A percentile compares a stretch with the other conserved stretches of the same genome.
Conservation (phyloP, 106 monocot species). For the Ottelia alismoides region DNA sequence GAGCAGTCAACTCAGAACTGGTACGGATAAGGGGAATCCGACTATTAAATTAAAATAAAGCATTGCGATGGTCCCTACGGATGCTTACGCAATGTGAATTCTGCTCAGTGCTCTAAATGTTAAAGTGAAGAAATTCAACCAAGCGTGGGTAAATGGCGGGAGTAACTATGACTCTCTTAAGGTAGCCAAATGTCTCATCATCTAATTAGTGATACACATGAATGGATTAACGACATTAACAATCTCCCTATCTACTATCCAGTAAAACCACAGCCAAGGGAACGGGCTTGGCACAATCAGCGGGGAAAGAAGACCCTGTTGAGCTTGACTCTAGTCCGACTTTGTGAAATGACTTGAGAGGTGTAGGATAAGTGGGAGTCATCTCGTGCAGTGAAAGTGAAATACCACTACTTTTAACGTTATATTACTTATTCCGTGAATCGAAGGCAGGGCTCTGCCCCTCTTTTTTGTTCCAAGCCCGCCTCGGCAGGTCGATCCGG, state of each 20-base stretch:
- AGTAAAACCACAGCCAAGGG: constrained; percentile 56
- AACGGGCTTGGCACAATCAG: constrained; percentile 17
- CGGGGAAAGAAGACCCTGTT: constrained; percentile 13
- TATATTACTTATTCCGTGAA: no score
- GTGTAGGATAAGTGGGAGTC: no score
- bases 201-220: constrained; percentile 58
- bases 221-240: constrained; percentile 60
- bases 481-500: no score
- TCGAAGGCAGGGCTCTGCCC: no score
- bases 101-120: constrained; percentile 69
- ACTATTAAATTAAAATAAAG: constrained; percentile 60
- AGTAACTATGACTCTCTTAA: constrained; percentile 96
- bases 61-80: constrained; percentile 49
- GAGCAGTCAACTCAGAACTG: constrained; percentile 16
- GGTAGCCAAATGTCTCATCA: constrained; percentile 83
- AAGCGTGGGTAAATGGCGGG: constrained; percentile 65
- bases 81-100: constrained; percentile 76
- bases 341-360: no score
- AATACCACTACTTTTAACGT: no score
- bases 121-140: constrained; percentile 80
- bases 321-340: constrained; percentile 16
- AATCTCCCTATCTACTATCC: constrained; percentile 59
- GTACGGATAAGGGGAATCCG: constrained; percentile 20
- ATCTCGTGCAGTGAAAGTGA: no score
- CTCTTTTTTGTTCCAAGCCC: no score